These are phyloP conservation scores for Arctium lappa DNA, from an alignment of 129 eudicot species.

Conservation along the genomic window DNA sequence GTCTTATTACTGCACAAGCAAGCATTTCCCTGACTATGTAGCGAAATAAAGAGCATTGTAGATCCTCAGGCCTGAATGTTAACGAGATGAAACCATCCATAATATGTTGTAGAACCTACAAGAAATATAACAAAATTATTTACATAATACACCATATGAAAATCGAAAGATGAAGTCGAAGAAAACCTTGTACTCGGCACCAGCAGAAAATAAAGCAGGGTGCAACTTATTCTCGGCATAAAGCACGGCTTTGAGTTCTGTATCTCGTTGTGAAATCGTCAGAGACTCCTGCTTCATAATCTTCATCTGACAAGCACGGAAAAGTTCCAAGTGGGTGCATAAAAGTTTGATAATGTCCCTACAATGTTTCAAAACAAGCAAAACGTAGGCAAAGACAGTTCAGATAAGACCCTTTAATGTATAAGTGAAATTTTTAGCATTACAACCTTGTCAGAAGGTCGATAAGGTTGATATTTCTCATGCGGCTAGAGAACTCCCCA, in stretches of 20 bases:
- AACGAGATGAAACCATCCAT: constrained; percentile 85
- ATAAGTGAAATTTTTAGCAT: constrained; percentile 1
- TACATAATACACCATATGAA: not conserved
- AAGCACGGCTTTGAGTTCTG: constrained; percentile 62
- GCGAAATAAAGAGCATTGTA: constrained; percentile 82
- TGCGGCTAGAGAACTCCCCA: constrained; percentile 85
- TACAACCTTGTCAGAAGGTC: constrained; percentile 88
- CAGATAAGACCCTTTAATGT: not conserved
- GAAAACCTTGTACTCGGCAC: constrained; percentile 88
- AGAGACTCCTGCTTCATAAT: constrained; percentile 54
- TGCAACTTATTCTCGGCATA: constrained; percentile 90
- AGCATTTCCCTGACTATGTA: constrained; percentile 80
- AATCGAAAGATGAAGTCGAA: constrained; percentile 13
- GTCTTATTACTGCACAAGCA: constrained; percentile 88
- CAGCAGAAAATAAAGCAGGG: constrained; percentile 82
- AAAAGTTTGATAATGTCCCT: constrained; percentile 80
- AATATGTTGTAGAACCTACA: constrained; percentile 92
- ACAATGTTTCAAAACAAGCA: constrained; percentile 28
- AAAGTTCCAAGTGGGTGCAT: constrained; percentile 79
- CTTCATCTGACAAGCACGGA: constrained; percentile 73
- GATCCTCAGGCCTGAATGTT: constrained; percentile 78
- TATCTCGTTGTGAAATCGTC: constrained; percentile 65
- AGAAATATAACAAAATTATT: constrained; percentile 13
- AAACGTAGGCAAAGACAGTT: not conserved
- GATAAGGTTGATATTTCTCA: constrained; percentile 83